These are phyloP conservation scores for Coleophoma eucalyptorum DNA, from an alignment of 2,329 filamentous ascomycete species.

Conservation along the genomic window DNA sequence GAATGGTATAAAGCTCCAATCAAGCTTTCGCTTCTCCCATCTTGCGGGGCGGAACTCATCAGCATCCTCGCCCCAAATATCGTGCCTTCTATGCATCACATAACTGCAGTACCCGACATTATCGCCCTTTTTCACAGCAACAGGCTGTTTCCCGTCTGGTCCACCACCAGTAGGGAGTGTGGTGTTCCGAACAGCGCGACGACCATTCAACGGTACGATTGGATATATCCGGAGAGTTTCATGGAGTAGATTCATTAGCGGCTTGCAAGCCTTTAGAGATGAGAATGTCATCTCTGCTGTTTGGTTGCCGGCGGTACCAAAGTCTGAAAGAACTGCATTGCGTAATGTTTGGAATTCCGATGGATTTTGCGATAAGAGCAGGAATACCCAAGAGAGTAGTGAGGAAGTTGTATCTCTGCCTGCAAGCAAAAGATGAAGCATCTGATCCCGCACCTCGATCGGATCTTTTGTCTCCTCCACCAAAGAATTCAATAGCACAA, in stretches of 20 bases:
- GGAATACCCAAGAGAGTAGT: slow-evolving; percentile 29
- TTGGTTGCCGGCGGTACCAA: slow-evolving; percentile 16
- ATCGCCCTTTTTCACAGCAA: slow-evolving; percentile 24
- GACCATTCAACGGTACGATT: slow-evolving; percentile 24
- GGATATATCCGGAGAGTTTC: slow-evolving; percentile 27
- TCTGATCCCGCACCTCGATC: slow-evolving; percentile 30
- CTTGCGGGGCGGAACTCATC: slow-evolving; percentile 70
- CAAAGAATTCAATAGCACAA: slow-evolving; percentile 43
- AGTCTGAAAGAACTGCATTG: slow-evolving; percentile 33
- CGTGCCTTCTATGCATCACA: slow-evolving; percentile 30
- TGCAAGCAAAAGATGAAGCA: slow-evolving; percentile 27
- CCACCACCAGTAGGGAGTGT: slow-evolving; percentile 29
- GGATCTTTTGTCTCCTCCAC: slow-evolving; percentile 38
- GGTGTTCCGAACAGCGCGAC: slow-evolving; percentile 21
- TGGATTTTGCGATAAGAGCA: slow-evolving; percentile 37
- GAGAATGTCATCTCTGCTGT: slow-evolving; percentile 15
- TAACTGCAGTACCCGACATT: slow-evolving; percentile 22
- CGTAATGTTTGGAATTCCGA: slow-evolving; percentile 37
- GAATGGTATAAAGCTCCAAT: slow-evolving; percentile 76
- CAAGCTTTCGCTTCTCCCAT: slow-evolving; percentile 61
- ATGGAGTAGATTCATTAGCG: slow-evolving; percentile 15
- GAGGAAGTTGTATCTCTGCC: slow-evolving; percentile 21
- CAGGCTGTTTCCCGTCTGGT: slow-evolving; percentile 19
- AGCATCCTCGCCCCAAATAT: slow-evolving; percentile 70
- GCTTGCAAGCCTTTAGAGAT: slow-evolving; percentile 18